Base-by-base conservation (phyloP, 495 filamentous ascomycete genomes). In the Pyrenula massariospora region DNA sequence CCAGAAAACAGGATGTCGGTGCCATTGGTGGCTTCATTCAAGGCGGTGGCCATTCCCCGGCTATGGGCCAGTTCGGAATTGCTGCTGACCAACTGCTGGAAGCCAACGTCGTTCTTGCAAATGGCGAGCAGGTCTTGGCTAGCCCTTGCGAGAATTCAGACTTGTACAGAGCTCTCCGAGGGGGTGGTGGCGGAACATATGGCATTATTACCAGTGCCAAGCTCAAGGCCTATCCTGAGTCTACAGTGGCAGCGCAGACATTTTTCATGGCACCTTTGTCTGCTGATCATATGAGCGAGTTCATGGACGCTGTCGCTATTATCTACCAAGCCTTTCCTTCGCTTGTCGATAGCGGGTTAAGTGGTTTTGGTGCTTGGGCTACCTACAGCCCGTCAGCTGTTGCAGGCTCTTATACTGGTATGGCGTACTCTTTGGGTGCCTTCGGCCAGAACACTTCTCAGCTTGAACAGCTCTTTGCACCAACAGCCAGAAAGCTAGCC, bases 161-260 rank as follows among this genome's bases (percentile, higher is more conserved):
- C 48, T 76, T 85, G 10, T 87, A 84, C 72, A 86, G 77, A 61
- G 76, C 76, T 2, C 65, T 84, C 22, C 70, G 81, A 22, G 78
- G 78, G 52, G 64, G 64, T 15, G 75, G 75, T 19, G 60, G 62
- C 20, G 69, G 72, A 25, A 75, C 66, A 56, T 77, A 74, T 57
- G 73, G 65, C 31, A 63, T 75, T 20, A 67, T 75, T 12, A 57
- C 72, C 50, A 66, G 63, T 49, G 61, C 70, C 48, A 72, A 66
- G 2, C 54, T 73, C 50, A 71, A 70, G 60, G 65, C 67, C 12
- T 65, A 67, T 58, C 64, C 67, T 10, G 70, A 73, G 20, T 61
- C 49, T 0, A 56, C 52, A 1, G 57, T 73, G 52, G 70, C 70
- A 11, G 63, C 68, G 12, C 70, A 72, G 49, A 70, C 72, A 24